These are phyloP conservation scores for Thuidium tamariscinum DNA, from an alignment of 225 moss, liverwort and hornwort species.

Conservation along the genomic window DNA sequence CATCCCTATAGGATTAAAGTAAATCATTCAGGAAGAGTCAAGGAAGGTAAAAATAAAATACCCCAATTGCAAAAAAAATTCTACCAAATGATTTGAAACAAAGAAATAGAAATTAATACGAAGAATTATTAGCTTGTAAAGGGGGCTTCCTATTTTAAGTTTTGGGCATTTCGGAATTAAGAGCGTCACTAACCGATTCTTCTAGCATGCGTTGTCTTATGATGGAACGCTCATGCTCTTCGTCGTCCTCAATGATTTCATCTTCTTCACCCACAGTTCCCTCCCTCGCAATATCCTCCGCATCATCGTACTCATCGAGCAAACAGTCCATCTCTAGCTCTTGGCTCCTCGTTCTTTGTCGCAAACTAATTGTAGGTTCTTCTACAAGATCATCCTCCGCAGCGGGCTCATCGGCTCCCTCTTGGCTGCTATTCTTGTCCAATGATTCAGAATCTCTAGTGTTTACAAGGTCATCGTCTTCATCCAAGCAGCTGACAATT, in stretches of 20 bases:
- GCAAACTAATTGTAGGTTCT: constrained; percentile 2
- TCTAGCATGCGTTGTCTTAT: constrained; percentile 66
- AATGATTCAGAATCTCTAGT: constrained; percentile 18
- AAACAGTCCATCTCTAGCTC: constrained; percentile 32
- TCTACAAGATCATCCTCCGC: not conserved
- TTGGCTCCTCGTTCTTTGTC: constrained; percentile 3
- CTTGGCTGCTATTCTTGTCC: constrained; percentile 18
- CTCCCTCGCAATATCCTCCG: constrained; percentile 6
- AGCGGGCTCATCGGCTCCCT: not conserved
- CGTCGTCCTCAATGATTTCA: constrained; percentile 54
- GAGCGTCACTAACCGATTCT: constrained; percentile 61
- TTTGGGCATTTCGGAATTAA: not conserved
- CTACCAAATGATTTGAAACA: not conserved
- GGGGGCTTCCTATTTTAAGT: not conserved
- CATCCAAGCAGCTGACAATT: constrained; percentile 47
- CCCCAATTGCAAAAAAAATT: no score
- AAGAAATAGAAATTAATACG: not conserved
- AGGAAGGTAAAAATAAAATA: not conserved
- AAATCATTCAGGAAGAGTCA: not conserved
- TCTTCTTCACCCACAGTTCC: constrained; percentile 4
- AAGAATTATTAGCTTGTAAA: not conserved
- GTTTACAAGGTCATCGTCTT: constrained; percentile 27
- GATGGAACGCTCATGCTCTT: constrained; percentile 55
- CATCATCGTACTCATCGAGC: constrained; percentile 25
- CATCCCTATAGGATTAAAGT: not conserved